Evolutionary conservation across 78 protist genomes (phyloP).

Genomic region (Dictyostelium citrinum): DNA sequence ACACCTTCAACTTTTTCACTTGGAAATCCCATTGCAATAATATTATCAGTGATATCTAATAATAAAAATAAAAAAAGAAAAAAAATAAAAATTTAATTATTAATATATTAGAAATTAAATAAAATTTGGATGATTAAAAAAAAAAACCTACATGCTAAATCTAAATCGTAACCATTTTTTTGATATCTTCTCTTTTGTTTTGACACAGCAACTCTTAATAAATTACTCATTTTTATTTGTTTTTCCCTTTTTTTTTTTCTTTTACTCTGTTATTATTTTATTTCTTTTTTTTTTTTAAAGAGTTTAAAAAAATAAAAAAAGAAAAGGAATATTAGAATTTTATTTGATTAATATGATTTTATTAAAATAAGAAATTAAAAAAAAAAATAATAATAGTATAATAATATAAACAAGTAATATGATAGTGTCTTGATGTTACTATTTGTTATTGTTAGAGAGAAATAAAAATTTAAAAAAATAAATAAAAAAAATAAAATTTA

Average conservation of each 20-base stretch:
- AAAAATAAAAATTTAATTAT: background rate
- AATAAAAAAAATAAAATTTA: background rate
- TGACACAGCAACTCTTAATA: conserved; percentile 77
- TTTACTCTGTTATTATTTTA: background rate
- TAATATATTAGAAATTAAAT: background rate
- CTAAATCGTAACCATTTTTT: conserved; percentile 80
- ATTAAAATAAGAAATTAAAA: background rate
- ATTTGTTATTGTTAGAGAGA: background rate
- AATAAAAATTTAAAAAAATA: background rate
- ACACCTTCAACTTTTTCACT: conserved; percentile 82
- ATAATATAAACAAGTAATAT: background rate
- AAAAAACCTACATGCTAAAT: conserved; percentile 70
- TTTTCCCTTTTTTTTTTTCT: background rate
- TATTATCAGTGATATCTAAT: conserved; percentile 70
- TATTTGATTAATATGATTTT: too few species aligned
- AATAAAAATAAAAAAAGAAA: too few species aligned
- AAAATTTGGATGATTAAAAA: background rate
- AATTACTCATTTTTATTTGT: conserved; percentile 44
- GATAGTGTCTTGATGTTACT: background rate
- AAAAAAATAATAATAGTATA: background rate
- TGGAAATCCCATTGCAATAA: conserved; percentile 88
- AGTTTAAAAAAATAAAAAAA: background rate
- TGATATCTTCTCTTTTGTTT: conserved; percentile 86
- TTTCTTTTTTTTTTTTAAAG: background rate
- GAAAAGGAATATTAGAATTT: background rate